Evolutionary conservation across 805 yeast species (phyloP).

Genomic region (Metschnikowia cerradonensis): DNA sequence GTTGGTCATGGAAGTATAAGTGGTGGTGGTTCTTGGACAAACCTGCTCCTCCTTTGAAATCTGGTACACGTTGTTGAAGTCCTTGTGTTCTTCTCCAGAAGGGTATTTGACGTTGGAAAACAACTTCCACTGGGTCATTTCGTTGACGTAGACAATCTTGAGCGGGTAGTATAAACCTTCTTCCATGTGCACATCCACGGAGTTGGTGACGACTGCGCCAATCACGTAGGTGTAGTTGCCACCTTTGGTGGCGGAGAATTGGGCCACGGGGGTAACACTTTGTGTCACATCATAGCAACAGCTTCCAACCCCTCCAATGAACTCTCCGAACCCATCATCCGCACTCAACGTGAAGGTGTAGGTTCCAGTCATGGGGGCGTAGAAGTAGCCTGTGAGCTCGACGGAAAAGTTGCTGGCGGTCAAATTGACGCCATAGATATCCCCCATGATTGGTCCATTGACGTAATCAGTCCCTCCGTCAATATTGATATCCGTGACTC

Average conservation of each 20-base stretch:
- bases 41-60: neutral
- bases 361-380: constrained; percentile 7
- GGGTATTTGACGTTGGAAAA: constrained; percentile 1
- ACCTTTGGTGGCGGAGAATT: neutral
- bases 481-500: neutral
- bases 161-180: constrained; percentile 10
- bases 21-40: constrained; percentile 5
- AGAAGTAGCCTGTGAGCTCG: constrained; percentile 11
- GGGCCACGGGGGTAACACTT: constrained; percentile 1
- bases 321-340: constrained; percentile 12
- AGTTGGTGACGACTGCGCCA: neutral
- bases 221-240: constrained; percentile 1
- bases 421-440: neutral
- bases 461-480: neutral
- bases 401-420: constrained; percentile 5
- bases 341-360: constrained; percentile 9
- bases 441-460: neutral
- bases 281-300: constrained; percentile 12
- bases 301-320: constrained; percentile 6
- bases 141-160: constrained; percentile 10
- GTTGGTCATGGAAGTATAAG: constrained; percentile 4
- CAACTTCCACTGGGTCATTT: constrained; percentile 7
- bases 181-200: constrained; percentile 2
- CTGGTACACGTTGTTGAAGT: constrained; percentile 2
- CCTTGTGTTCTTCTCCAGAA: neutral